These are phyloP conservation scores for Raphanus hybrid DNA, from an alignment of 441 rosid species.

Conservation along the genomic window DNA sequence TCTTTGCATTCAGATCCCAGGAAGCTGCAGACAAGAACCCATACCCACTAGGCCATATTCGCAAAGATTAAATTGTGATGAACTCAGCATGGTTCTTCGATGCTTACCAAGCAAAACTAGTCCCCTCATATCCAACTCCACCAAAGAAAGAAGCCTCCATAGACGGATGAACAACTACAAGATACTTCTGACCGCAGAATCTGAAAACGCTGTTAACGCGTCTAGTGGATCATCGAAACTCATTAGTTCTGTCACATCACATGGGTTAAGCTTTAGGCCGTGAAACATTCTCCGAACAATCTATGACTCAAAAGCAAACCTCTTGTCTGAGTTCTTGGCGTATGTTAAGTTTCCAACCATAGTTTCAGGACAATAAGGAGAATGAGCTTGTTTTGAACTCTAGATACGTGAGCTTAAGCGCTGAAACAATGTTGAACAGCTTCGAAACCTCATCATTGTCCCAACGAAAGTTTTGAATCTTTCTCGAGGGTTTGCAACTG, in stretches of 20 bases:
- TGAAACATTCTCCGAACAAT: constrained; percentile 70
- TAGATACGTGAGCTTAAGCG: constrained; percentile 56
- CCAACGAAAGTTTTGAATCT: constrained; percentile 8
- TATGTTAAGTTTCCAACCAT: constrained; percentile 17
- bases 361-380: background rate
- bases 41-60: constrained; percentile 73
- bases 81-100: constrained; percentile 72
- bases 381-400: constrained; percentile 68
- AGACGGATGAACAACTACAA: constrained; percentile 60
- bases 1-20: constrained; percentile 55
- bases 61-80: constrained; percentile 56
- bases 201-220: constrained; percentile 46
- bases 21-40: constrained; percentile 50
- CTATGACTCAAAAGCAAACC: constrained; percentile 73
- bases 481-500: constrained; percentile 28
- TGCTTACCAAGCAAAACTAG: constrained; percentile 56
- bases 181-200: constrained; percentile 64
- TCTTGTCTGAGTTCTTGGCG: constrained; percentile 60
- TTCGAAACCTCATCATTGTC: constrained; percentile 41
- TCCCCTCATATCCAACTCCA: constrained; percentile 61
- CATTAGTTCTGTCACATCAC: constrained; percentile 47
- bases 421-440: constrained; percentile 59
- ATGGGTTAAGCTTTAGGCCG: constrained; percentile 42
- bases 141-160: constrained; percentile 78
- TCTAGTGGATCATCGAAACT: constrained; percentile 53